A percentile compares a stretch with the other conserved stretches of the same genome.
Evolutionary conservation across 768 basidiomycete species (phyloP).

Genomic region (Tulasnella sp.): DNA sequence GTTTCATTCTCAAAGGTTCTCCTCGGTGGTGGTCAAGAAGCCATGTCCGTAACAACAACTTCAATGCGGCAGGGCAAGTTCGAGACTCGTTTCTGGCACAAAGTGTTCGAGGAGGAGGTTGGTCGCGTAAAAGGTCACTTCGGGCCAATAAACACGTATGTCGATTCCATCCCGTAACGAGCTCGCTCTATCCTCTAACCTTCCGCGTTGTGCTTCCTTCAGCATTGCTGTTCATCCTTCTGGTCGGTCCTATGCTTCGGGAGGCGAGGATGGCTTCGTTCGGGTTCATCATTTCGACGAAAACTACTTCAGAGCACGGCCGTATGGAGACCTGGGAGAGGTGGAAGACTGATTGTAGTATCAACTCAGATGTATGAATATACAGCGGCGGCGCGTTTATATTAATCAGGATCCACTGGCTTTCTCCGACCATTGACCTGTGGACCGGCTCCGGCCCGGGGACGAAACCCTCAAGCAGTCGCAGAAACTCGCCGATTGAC

Average conservation of each 20-base stretch:
- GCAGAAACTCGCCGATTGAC: too few species aligned
- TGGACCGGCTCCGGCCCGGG: neutral
- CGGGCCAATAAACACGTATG: conserved; percentile 92
- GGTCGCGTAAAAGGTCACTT: conserved; percentile 98
- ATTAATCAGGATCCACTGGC: neutral
- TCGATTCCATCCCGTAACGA: conserved; percentile 31
- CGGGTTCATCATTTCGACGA: conserved; percentile 93
- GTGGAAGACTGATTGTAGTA: conserved; percentile 46
- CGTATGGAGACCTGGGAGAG: conserved; percentile 81
- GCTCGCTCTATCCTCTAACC: neutral
- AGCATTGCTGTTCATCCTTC: conserved; percentile 91
- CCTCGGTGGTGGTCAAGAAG: conserved; percentile 95
- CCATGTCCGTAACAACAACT: conserved; percentile 95
- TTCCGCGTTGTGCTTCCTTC: conserved; percentile 10
- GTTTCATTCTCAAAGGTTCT: conserved; percentile 54
- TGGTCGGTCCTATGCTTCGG: conserved; percentile 86
- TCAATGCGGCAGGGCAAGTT: conserved; percentile 93
- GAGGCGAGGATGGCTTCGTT: conserved; percentile 94
- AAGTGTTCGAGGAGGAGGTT: conserved; percentile 92
- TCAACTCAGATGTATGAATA: neutral
- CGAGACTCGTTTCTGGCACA: conserved; percentile 98
- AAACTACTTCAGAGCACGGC: conserved; percentile 85
- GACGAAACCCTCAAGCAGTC: too few species aligned
- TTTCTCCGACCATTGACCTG: neutral
- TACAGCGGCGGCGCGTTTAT: neutral